Percentiles rank a stretch among this genome's conserved stretches.
Conservation (phyloP, 2,329 filamentous ascomycete species). For the Ceratocystis variospora region DNA sequence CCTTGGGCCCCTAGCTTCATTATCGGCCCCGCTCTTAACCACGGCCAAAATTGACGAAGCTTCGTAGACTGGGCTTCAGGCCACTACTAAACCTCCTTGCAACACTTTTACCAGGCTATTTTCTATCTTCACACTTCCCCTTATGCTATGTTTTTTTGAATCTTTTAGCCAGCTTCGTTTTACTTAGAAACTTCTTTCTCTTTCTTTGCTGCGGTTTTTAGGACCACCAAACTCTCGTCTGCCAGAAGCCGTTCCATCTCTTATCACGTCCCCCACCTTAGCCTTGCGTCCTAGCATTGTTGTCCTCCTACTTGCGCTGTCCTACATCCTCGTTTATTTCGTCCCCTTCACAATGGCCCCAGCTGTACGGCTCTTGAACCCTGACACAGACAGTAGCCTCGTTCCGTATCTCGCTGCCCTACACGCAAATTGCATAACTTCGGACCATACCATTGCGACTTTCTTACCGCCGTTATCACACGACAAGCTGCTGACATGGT, state of each 20-base stretch:
- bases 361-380: conserved; percentile 32
- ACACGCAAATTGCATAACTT: conserved; percentile 45
- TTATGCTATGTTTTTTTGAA: too few species aligned
- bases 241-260: background rate
- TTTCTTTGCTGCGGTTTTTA: too few species aligned
- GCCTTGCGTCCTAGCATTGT: background rate
- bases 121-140: too few species aligned
- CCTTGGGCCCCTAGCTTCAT: background rate
- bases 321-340: background rate
- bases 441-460: conserved; percentile 41
- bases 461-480: conserved; percentile 47
- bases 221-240: too few species aligned
- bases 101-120: too few species aligned
- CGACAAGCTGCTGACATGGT: conserved; percentile 42
- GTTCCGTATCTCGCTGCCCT: conserved; percentile 44
- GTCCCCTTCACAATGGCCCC: conserved; percentile 7
- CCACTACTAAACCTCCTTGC: too few species aligned
- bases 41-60: background rate
- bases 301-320: background rate
- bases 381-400: conserved; percentile 36
- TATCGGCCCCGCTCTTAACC: conserved; percentile 6
- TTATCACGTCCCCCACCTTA: background rate
- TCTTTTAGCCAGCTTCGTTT: too few species aligned
- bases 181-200: too few species aligned
- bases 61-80: too few species aligned